These are phyloP conservation scores for Trametes versicolor DNA, from an alignment of 1,284 basidiomycete species.

Conservation along the genomic window DNA sequence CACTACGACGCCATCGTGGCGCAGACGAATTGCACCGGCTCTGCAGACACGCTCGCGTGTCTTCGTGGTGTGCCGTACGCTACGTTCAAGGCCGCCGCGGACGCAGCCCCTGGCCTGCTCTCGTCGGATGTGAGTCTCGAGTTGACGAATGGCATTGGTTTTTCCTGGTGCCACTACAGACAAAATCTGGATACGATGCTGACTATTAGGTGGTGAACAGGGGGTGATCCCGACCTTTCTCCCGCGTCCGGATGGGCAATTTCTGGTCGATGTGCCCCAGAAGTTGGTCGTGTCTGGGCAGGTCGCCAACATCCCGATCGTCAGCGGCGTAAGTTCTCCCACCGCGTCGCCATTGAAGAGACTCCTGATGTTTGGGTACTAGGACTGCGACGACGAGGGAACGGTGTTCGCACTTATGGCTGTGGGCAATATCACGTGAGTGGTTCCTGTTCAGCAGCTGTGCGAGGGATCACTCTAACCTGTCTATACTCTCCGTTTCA, in stretches of 20 bases:
- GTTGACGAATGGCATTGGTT: background rate
- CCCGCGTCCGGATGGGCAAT: slow-evolving; percentile 51
- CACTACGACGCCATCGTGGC: slow-evolving; percentile 48
- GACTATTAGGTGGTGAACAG: background rate
- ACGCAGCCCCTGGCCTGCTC: slow-evolving; percentile 41
- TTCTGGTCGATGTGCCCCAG: slow-evolving; percentile 43
- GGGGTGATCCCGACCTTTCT: slow-evolving; percentile 31
- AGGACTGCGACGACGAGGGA: slow-evolving; percentile 6
- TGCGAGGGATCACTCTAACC: background rate
- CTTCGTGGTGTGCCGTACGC: slow-evolving; percentile 47
- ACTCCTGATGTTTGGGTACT: background rate
- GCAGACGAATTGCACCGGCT: slow-evolving; percentile 42
- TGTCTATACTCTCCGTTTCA: background rate
- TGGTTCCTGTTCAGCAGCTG: background rate
- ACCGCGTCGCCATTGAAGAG: background rate
- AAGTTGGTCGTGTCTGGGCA: slow-evolving; percentile 39
- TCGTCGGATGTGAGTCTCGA: slow-evolving; percentile 30
- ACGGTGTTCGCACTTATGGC: background rate
- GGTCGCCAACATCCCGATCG: slow-evolving; percentile 46
- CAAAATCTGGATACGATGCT: background rate
- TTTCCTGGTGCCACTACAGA: background rate
- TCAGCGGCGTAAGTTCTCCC: slow-evolving; percentile 35
- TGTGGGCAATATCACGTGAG: slow-evolving; percentile 1
- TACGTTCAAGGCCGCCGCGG: slow-evolving; percentile 42
- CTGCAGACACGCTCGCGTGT: slow-evolving; percentile 38